Evolutionary conservation across 768 basidiomycete genomes (phyloP).

Genomic region (Cystofilobasidium capitatum): DNA sequence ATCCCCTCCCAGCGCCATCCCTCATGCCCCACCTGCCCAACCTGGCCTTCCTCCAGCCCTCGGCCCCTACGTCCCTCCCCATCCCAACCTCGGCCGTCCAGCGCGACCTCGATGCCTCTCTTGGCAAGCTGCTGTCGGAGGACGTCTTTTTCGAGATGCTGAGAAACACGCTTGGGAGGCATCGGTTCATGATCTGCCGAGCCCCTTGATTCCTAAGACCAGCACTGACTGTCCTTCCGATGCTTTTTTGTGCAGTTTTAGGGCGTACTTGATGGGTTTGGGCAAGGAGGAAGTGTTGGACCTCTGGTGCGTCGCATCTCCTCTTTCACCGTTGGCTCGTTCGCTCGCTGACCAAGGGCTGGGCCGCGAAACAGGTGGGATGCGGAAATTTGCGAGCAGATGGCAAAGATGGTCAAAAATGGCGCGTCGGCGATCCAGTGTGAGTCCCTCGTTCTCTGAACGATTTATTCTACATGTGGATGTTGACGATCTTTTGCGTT

Average conservation of each 20-base stretch:
- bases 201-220: too few relatives aligned
- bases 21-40: slow-evolving; percentile 11
- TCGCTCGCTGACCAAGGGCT: background rate
- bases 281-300: slow-evolving; percentile 14
- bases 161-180: slow-evolving; percentile 11
- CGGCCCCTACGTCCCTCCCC: slow-evolving; percentile 10
- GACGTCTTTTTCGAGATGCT: slow-evolving; percentile 19
- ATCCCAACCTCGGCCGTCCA: slow-evolving; percentile 9
- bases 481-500: background rate
- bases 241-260: too few relatives aligned
- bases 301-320: slow-evolving; percentile 2
- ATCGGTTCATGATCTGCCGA: too few relatives aligned
- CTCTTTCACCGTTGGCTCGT: background rate
- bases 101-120: slow-evolving; percentile 16
- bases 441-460: background rate
- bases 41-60: background rate
- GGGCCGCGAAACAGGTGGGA: slow-evolving; percentile 2
- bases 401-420: background rate
- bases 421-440: slow-evolving; percentile 1
- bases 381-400: slow-evolving; percentile 1
- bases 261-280: background rate
- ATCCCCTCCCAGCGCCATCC: background rate
- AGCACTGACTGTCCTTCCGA: too few relatives aligned
- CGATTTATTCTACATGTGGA: background rate
- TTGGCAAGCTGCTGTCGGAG: background rate